Evolutionary conservation across 2,329 filamentous ascomycete genomes (phyloP).

Genomic region (Clonostachys rosea): DNA sequence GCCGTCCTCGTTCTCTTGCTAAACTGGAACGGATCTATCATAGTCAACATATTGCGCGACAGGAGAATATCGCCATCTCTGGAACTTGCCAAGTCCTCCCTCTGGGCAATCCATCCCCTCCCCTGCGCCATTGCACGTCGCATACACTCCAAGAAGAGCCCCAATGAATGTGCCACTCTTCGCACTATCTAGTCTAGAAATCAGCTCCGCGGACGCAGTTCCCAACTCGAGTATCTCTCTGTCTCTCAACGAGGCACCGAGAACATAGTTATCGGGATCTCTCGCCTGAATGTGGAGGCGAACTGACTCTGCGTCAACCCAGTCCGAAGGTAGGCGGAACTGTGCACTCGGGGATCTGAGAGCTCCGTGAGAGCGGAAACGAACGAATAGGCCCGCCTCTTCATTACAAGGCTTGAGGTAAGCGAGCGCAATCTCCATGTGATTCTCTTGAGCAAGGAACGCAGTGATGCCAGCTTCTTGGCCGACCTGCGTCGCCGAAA

Average conservation of each 20-base stretch:
- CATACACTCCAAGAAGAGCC: slow-evolving; percentile 7
- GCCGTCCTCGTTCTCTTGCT: neutral
- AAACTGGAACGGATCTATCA: slow-evolving; percentile 1
- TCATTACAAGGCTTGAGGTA: slow-evolving; percentile 12
- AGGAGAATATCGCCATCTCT: slow-evolving; percentile 7
- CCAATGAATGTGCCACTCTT: slow-evolving; percentile 7
- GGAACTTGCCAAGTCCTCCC: slow-evolving; percentile 4
- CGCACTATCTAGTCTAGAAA: slow-evolving; percentile 5
- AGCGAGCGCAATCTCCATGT: slow-evolving; percentile 40
- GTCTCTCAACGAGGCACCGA: neutral
- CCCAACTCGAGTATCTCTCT: slow-evolving; percentile 1
- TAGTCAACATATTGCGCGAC: slow-evolving; percentile 6
- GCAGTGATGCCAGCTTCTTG: slow-evolving; percentile 48
- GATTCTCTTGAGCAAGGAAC: slow-evolving; percentile 50
- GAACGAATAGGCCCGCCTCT: slow-evolving; percentile 29
- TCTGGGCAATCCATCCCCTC: slow-evolving; percentile 6
- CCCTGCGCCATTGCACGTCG: slow-evolving; percentile 7
- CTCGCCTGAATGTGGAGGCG: slow-evolving; percentile 22
- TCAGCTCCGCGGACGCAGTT: neutral
- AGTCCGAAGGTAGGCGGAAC: slow-evolving; percentile 1
- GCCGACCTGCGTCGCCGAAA: slow-evolving; percentile 41
- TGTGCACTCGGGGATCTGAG: slow-evolving; percentile 10
- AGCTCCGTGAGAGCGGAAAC: slow-evolving; percentile 25
- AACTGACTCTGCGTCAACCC: slow-evolving; percentile 2
- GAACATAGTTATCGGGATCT: slow-evolving; percentile 9